Evolutionary conservation across 257 asterid genomes (phyloP).

Genomic region (Nicotiana tomentosiformis): DNA sequence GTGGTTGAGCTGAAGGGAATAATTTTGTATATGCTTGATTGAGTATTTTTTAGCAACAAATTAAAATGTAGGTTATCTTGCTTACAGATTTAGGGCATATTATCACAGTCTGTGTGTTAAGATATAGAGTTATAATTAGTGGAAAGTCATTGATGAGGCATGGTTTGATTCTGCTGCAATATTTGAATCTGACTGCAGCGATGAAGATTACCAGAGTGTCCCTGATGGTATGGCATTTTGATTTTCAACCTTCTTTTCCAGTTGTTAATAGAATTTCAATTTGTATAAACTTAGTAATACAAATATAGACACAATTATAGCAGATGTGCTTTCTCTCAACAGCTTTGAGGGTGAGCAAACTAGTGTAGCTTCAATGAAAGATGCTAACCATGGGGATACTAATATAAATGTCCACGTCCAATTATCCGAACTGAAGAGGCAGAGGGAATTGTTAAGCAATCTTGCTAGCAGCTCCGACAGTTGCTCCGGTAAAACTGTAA

Average conservation of each 20-base stretch:
- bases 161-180: slow-evolving; percentile 77
- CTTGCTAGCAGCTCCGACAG: slow-evolving; percentile 38
- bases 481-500: slow-evolving; percentile 29
- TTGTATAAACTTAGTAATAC: not conserved
- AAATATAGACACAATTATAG: slow-evolving; percentile 3
- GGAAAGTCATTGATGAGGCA: slow-evolving; percentile 46
- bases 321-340: slow-evolving; percentile 48
- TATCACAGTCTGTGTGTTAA: too few species aligned
- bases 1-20: too few species aligned
- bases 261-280: not conserved
- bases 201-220: slow-evolving; percentile 80
- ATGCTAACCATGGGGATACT: not conserved
- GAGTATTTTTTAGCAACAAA: too few species aligned
- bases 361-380: slow-evolving; percentile 2
- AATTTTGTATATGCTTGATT: too few species aligned
- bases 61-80: too few species aligned
- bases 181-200: slow-evolving; percentile 85
- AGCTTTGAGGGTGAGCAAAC: slow-evolving; percentile 38
- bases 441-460: slow-evolving; percentile 21
- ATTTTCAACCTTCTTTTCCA: not conserved
- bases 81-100: too few species aligned
- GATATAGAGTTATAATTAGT: too few species aligned
- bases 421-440: slow-evolving; percentile 9
- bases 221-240: slow-evolving; percentile 58
- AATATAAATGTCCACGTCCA: not conserved